A percentile compares a stretch with the other conserved stretches of the same genome.
Conservation (phyloP, 306 rosid genomes). For the Lathyrus aphaca region DNA sequence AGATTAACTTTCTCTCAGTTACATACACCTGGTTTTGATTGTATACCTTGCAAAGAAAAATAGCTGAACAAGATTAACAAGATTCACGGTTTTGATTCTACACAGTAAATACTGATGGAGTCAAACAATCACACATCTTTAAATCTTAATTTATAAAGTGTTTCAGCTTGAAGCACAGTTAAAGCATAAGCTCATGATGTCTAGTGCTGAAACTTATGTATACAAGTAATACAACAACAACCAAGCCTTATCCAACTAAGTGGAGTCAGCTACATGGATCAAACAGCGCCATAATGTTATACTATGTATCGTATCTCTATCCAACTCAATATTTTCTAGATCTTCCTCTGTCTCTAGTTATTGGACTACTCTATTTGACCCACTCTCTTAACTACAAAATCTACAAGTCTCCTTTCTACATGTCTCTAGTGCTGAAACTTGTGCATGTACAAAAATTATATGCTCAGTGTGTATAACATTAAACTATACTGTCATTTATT, state of each 20-base stretch:
- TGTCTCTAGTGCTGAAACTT: slow-evolving; percentile 2
- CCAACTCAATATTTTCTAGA: no score
- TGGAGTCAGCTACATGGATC: no score
- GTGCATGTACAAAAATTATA: slow-evolving; percentile 2
- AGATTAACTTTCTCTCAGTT: no score
- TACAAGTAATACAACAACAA: no score
- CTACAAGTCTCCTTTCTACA: no score
- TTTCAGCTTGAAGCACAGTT: slow-evolving; percentile 16
- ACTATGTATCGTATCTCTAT: no score
- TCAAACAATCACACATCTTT: background rate
- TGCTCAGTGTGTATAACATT: background rate
- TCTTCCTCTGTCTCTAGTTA: no score
- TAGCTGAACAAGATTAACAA: background rate
- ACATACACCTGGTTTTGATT: background rate
- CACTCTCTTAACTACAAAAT: no score
- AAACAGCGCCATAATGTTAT: no score
- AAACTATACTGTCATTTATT: slow-evolving; percentile 27
- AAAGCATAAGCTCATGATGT: slow-evolving; percentile 16
- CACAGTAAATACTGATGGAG: slow-evolving; percentile 6
- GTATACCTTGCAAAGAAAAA: slow-evolving; percentile 18
- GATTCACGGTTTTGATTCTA: slow-evolving; percentile 1
- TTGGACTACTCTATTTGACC: no score
- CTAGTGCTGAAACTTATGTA: no score
- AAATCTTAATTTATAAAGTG: background rate
- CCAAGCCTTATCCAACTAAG: no score